Base-by-base conservation (phyloP, 805 yeast species). In the Candida gorgasii region DNA sequence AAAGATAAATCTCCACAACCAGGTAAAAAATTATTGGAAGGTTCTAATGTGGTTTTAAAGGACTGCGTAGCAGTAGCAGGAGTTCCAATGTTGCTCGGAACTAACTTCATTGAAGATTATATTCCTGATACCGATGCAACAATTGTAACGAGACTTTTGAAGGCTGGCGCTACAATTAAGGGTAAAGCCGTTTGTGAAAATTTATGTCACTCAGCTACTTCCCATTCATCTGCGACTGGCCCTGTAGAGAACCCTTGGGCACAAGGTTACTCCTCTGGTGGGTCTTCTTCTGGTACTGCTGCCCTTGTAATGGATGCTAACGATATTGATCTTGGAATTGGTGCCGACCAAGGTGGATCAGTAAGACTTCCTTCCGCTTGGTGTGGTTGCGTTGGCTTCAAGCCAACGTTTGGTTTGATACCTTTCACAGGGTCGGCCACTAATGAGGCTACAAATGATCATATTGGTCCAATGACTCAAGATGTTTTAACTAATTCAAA, bases 141-240 rank as follows among this genome's bases (percentile, higher is more conserved):
- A 1, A 60, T 64, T 18, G 64, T 66, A 7, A 60, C 63, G 17
- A 54, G 72, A 29, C 50, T 57, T 8, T 46, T 66, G 20, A 56
- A 60, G 35, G 65, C 65, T 11, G 72, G 72, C 31, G 72, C 61
- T 4, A 54, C 42, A 7, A 52, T 65, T 30, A 50, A 54, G 23
- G 70, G 72, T 14, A 55, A 57, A 14, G 60, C 67, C 3, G 63
- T 63, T 8, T 65, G 72, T 50, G 72, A 65, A 42, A 63, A 65
- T 39, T 55, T 61, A 27, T 65, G 69, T 42, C 51, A 59, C 45
- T 59, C 61, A 13, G 59, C 66, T 3, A 54, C 63, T 13, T 55
- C 62, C 17, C 60, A 61, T 47, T 59, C 71, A 3, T 52, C 69
- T 13, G 51, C 61, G n/a, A 57, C 65, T 3, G 50, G 50, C 1